Conservation (phyloP, 257 asterid genomes). For the Solanum paucissectum region DNA sequence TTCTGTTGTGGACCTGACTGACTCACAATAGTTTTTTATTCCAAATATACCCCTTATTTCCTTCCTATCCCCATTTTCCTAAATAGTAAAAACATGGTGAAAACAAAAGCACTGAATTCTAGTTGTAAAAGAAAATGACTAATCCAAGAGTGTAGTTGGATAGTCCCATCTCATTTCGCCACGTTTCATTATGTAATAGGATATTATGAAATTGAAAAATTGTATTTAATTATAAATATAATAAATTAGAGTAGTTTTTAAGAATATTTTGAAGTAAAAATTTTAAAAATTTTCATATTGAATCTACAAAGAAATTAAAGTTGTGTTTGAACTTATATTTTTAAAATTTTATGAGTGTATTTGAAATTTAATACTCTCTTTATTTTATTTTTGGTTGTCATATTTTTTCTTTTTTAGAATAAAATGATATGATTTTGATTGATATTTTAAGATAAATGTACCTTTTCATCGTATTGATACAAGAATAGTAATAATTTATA, state of each 20-base stretch:
- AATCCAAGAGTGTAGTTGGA: not conserved
- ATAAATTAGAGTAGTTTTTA: too few species aligned
- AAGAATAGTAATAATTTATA: too few species aligned
- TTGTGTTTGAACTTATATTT: not conserved
- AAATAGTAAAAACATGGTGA: not conserved
- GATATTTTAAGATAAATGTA: too few species aligned
- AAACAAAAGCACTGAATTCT: not conserved
- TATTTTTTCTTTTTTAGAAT: too few species aligned
- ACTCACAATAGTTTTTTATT: not conserved
- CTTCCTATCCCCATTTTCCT: not conserved
- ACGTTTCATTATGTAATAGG: not conserved
- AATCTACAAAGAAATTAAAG: not conserved
- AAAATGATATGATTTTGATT: too few species aligned
- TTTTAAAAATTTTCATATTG: too few species aligned
- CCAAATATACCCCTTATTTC: not conserved
- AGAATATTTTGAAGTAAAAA: too few species aligned
- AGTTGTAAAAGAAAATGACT: not conserved
- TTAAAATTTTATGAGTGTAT: not conserved
- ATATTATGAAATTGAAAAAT: not conserved
- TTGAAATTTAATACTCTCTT: too few species aligned
- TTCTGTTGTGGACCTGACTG: constrained; percentile 29
- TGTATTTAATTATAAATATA: too few species aligned
- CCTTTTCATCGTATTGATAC: too few species aligned
- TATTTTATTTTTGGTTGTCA: too few species aligned
- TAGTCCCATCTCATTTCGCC: not conserved